Conservation (phyloP, 1,139 yeast species). For the Candida glucosophila region DNA sequence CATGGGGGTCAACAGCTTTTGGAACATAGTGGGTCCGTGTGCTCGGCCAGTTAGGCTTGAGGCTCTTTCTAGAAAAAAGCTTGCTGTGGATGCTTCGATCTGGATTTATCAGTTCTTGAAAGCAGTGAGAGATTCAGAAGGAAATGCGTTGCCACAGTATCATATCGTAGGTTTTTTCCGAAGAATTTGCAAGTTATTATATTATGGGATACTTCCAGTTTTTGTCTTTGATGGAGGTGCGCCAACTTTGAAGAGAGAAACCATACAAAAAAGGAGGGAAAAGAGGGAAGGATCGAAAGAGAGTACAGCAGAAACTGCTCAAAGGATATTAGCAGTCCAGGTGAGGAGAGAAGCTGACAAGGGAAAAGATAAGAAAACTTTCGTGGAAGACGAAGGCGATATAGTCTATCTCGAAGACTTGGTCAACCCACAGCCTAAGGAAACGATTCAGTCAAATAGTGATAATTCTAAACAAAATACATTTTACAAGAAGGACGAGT, state of each 20-base stretch:
- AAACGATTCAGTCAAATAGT: conserved; percentile 4
- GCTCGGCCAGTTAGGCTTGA: conserved; percentile 89
- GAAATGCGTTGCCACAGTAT: conserved; percentile 67
- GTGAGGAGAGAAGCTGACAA: conserved; percentile 40
- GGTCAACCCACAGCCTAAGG: conserved; percentile 19
- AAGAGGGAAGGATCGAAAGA: conserved; percentile 70
- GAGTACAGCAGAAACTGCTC: conserved; percentile 68
- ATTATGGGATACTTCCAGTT: conserved; percentile 83
- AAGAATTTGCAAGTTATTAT: conserved; percentile 82
- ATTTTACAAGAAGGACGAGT: conserved; percentile 58
- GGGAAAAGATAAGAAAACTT: conserved; percentile 1
- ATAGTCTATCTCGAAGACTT: conserved; percentile 33
- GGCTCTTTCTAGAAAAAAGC: conserved; percentile 60
- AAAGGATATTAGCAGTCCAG: conserved; percentile 70
- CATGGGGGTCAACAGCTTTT: conserved; percentile 97
- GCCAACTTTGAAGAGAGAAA: conserved; percentile 71
- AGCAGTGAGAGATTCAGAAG: conserved; percentile 85
- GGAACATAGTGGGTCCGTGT: conserved; percentile 88
- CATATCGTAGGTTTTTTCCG: conserved; percentile 93
- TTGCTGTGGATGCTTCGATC: conserved; percentile 97
- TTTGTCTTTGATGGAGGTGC: conserved; percentile 99
- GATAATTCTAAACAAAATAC: conserved; percentile 3
- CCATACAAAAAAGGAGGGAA: conserved; percentile 63
- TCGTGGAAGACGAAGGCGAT: conserved; percentile 7
- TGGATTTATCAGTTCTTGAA: conserved; percentile 97